phyloP scores from a whole-genome alignment of 108 stramenopile species.

The Phaeodactylum tricornutum region DNA sequence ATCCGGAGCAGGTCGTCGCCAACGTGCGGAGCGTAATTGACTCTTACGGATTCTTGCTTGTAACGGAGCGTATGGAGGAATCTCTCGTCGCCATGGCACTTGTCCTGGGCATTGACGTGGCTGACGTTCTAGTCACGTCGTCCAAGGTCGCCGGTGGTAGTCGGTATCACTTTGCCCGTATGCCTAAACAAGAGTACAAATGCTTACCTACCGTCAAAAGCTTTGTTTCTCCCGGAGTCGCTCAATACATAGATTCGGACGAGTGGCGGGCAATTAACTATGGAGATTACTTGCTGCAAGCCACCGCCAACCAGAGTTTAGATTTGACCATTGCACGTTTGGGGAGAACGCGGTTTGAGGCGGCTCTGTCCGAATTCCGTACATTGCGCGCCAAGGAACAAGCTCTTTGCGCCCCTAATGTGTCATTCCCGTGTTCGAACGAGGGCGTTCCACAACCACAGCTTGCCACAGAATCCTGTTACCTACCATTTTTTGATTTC shows the following conservation, averaged over 20 bases:
- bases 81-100: constrained; percentile 31
- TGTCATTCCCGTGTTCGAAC: neutral
- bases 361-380: constrained; percentile 13
- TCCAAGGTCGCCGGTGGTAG: constrained; percentile 2
- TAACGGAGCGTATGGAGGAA: constrained; percentile 44
- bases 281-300: constrained; percentile 29
- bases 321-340: constrained; percentile 41
- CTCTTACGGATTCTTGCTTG: constrained; percentile 30
- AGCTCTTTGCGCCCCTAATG: neutral
- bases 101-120: constrained; percentile 19
- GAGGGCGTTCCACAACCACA: neutral
- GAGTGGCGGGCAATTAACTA: constrained; percentile 24
- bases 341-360: constrained; percentile 22
- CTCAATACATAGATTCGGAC: constrained; percentile 4
- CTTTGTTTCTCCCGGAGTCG: neutral
- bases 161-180: neutral
- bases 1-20: constrained; percentile 8
- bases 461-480: neutral
- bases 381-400: neutral
- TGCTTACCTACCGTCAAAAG: neutral
- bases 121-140: constrained; percentile 12
- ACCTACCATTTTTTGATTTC: neutral
- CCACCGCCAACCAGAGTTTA: constrained; percentile 27
- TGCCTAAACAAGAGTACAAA: neutral
- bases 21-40: constrained; percentile 18